phyloP scores from a whole-genome alignment of 2,329 filamentous ascomycete species.

The Neofusicoccum kwambonambiense region DNA sequence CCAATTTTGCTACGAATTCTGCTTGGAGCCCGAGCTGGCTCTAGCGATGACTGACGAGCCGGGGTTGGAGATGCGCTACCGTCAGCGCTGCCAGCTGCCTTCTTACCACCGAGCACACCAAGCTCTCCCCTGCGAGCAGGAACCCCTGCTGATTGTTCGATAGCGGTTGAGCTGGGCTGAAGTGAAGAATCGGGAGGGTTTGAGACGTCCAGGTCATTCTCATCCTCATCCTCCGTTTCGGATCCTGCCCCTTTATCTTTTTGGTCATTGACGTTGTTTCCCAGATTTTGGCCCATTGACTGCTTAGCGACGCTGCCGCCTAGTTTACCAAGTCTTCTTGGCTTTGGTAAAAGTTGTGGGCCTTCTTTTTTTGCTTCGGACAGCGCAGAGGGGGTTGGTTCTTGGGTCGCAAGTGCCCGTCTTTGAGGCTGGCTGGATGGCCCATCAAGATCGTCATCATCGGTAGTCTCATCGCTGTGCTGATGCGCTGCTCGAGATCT shows the following conservation, averaged over 20 bases:
- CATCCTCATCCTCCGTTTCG: conserved; percentile 6
- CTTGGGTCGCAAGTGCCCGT: not conserved
- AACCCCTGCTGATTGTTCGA: not conserved
- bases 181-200: not conserved
- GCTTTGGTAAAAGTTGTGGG: not conserved
- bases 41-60: not conserved
- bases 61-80: not conserved
- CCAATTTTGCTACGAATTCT: not conserved
- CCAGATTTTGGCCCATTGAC: not conserved
- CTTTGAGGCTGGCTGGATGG: conserved; percentile 21
- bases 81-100: not conserved
- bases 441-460: conserved; percentile 43
- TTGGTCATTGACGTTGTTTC: too few species aligned
- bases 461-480: conserved; percentile 34
- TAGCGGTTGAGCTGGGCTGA: not conserved
- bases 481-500: not conserved
- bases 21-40: not conserved
- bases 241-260: not conserved
- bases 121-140: conserved; percentile 17
- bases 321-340: conserved; percentile 1
- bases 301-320: not conserved
- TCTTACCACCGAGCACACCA: conserved; percentile 23
- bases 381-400: not conserved
- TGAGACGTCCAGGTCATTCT: not conserved
- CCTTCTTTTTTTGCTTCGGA: not conserved